Evolutionary conservation across 306 rosid genomes (phyloP).

Genomic region (Quillaja saponaria): DNA sequence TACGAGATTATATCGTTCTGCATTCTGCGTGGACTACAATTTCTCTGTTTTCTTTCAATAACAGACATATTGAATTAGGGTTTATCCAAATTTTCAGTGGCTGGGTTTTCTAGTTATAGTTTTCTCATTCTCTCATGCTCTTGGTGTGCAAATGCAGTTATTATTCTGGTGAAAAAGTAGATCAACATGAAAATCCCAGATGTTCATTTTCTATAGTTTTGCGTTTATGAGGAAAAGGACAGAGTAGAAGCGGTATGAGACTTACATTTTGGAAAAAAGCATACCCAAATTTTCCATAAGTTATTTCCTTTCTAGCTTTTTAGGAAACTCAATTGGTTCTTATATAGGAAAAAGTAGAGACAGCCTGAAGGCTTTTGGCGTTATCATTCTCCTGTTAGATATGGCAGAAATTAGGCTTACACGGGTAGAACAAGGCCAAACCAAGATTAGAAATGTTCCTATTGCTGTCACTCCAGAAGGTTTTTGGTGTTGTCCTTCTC

Average conservation of each 20-base stretch:
- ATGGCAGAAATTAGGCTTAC: conserved; percentile 75
- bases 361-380: too few relatives aligned
- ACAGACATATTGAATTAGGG: conserved; percentile 24
- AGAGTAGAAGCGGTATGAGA: conserved; percentile 24
- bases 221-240: conserved; percentile 17
- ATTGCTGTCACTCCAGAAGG: conserved; percentile 95
- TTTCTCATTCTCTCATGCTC: conserved; percentile 27
- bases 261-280: conserved; percentile 32
- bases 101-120: conserved; percentile 22
- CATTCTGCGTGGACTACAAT: conserved; percentile 27
- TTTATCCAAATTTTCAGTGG: conserved; percentile 15
- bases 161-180: conserved; percentile 25
- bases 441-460: conserved; percentile 85
- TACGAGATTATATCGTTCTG: conserved; percentile 26
- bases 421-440: conserved; percentile 67
- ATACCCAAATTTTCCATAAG: conserved; percentile 17
- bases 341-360: conserved; percentile 10
- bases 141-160: conserved; percentile 31
- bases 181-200: conserved; percentile 37
- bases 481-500: conserved; percentile 94
- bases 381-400: too few relatives aligned
- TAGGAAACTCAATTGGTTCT: conserved; percentile 23
- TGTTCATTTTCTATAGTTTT: conserved; percentile 27
- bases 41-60: conserved; percentile 23
- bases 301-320: conserved; percentile 33